phyloP scores from a whole-genome alignment of 306 rosid genomes.

The Cotoneaster glaucophyllus region DNA sequence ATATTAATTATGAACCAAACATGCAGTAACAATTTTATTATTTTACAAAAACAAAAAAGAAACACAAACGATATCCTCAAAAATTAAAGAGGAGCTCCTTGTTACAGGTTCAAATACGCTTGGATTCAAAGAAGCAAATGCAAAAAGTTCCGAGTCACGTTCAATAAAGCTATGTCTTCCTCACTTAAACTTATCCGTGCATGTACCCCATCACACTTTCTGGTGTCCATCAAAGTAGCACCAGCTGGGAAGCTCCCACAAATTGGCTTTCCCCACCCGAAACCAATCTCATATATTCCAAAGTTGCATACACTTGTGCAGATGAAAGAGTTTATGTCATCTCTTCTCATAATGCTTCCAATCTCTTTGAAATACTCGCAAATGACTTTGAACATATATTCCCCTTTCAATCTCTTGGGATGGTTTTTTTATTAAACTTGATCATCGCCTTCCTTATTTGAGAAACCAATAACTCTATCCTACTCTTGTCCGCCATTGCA shows the following conservation, averaged over 20 bases:
- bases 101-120: background rate
- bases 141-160: conserved; percentile 8
- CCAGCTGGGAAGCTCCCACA: background rate
- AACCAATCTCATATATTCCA: conserved; percentile 5
- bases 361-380: background rate
- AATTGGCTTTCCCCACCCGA: conserved; percentile 22
- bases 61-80: background rate
- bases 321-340: background rate
- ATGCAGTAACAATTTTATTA: too few species aligned
- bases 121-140: conserved; percentile 12
- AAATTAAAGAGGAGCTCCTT: background rate
- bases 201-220: conserved; percentile 12
- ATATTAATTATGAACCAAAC: too few species aligned
- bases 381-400: background rate
- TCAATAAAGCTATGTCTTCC: conserved; percentile 10
- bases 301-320: background rate
- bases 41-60: background rate
- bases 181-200: conserved; percentile 14
- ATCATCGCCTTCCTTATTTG: conserved; percentile 1
- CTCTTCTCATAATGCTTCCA: background rate
- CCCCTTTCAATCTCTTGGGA: background rate
- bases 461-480: background rate
- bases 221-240: conserved; percentile 5
- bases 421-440: background rate
- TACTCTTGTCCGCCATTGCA: background rate